Conservation (phyloP, 2,329 filamentous ascomycete genomes). For the Biscogniauxia mediterranea region DNA sequence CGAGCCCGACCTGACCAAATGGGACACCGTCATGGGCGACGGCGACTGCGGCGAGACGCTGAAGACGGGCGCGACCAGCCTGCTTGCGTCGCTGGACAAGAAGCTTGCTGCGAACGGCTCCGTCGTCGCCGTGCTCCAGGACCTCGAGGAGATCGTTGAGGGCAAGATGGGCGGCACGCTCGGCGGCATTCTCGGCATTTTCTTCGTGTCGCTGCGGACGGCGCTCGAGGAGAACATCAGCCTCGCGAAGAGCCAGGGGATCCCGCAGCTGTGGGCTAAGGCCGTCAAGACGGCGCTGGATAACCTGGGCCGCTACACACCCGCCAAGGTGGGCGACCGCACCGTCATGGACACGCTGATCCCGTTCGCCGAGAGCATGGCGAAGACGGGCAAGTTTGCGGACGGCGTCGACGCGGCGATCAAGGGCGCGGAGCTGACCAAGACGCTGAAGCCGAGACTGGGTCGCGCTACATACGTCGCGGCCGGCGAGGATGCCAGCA, state of each 20-base stretch:
- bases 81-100: constrained; percentile 47
- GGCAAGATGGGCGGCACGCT: constrained; percentile 48
- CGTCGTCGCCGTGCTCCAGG: constrained; percentile 45
- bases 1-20: constrained; percentile 61
- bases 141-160: constrained; percentile 55
- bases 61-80: constrained; percentile 48
- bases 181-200: constrained; percentile 36
- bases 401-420: constrained; percentile 58
- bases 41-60: constrained; percentile 65
- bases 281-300: constrained; percentile 43
- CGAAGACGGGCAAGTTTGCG: constrained; percentile 47
- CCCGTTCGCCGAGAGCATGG: constrained; percentile 49
- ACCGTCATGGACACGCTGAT: constrained; percentile 58
- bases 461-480: constrained; percentile 69
- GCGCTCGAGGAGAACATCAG: constrained; percentile 38
- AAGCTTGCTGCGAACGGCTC: constrained; percentile 42
- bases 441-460: constrained; percentile 61
- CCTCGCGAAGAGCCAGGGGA: constrained; percentile 30
- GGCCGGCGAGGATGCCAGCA: constrained; percentile 48
- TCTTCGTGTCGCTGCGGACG: constrained; percentile 45
- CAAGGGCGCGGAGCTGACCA: constrained; percentile 60
- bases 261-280: constrained; percentile 42
- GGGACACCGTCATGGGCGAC: constrained; percentile 63
- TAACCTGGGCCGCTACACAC: constrained; percentile 51
- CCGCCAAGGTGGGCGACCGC: constrained; percentile 53